These are phyloP conservation scores for Aspergillus sp. DNA, from an alignment of 2,329 filamentous ascomycete species.

Conservation along the genomic window DNA sequence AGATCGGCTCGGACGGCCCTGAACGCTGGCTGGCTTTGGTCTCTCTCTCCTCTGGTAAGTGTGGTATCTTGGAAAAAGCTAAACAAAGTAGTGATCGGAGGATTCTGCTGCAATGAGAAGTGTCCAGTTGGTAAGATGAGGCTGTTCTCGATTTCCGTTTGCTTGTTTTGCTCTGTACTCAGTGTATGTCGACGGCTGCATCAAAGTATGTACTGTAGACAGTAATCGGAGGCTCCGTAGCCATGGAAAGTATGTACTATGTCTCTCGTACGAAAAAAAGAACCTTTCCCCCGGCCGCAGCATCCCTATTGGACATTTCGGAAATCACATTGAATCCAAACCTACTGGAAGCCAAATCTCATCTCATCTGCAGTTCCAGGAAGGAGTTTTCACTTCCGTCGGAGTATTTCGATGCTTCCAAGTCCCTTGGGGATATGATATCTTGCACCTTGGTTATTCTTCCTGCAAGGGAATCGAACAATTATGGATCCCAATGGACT, in stretches of 20 bases:
- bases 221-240: background rate
- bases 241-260: background rate
- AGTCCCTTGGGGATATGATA: background rate
- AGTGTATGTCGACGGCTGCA: background rate
- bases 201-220: background rate
- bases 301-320: background rate
- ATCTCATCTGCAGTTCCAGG: background rate
- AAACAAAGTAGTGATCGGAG: constrained; percentile 5
- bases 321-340: background rate
- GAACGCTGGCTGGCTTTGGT: constrained; percentile 6
- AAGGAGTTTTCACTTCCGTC: background rate
- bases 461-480: constrained; percentile 12
- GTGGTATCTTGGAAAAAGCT: constrained; percentile 1
- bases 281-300: background rate
- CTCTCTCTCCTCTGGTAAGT: background rate
- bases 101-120: constrained; percentile 13
- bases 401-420: background rate
- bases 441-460: constrained; percentile 1
- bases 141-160: background rate
- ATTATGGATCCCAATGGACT: constrained; percentile 5
- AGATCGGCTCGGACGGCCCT: constrained; percentile 20
- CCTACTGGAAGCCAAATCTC: background rate
- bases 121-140: constrained; percentile 6
- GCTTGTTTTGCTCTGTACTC: background rate
- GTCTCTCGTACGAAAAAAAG: background rate